A percentile compares a stretch with the other conserved stretches of the same genome.
These are phyloP conservation scores for Xylaria palmicola DNA, from an alignment of 495 filamentous ascomycete genomes.

Conservation along the genomic window DNA sequence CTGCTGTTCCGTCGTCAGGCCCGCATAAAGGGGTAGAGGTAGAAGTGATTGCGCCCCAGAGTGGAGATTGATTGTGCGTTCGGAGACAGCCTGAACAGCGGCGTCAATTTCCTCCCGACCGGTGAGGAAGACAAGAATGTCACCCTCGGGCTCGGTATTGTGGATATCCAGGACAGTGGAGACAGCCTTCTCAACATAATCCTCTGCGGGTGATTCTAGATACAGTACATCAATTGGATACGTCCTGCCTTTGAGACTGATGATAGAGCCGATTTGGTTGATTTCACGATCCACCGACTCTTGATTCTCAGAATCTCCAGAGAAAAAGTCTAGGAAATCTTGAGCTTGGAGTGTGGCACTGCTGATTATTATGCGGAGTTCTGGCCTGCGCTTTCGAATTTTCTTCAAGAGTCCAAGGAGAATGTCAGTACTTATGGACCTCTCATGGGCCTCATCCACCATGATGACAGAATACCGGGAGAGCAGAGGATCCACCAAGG, in stretches of 20 bases:
- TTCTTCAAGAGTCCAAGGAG: slow-evolving; percentile 94
- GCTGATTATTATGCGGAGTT: slow-evolving; percentile 86
- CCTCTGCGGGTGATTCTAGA: slow-evolving; percentile 73
- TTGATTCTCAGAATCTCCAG: slow-evolving; percentile 43
- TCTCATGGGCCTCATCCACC: slow-evolving; percentile 98
- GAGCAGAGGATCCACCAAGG: slow-evolving; percentile 86
- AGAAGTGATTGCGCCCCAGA: slow-evolving; percentile 67
- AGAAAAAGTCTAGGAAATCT: slow-evolving; percentile 82
- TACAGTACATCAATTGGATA: slow-evolving; percentile 91
- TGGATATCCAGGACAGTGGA: slow-evolving; percentile 94
- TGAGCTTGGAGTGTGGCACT: slow-evolving; percentile 94
- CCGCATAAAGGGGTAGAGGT: slow-evolving; percentile 84
- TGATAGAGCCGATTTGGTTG: slow-evolving; percentile 62
- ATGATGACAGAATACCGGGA: slow-evolving; percentile 96
- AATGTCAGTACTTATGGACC: slow-evolving; percentile 91
- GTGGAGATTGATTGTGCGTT: slow-evolving; percentile 74
- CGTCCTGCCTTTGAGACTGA: slow-evolving; percentile 86
- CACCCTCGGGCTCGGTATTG: slow-evolving; percentile 79
- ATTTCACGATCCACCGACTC: slow-evolving; percentile 42
- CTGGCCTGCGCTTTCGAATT: slow-evolving; percentile 76
- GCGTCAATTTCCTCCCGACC: slow-evolving; percentile 92
- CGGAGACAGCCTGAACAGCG: slow-evolving; percentile 72
- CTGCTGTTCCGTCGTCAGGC: slow-evolving; percentile 84
- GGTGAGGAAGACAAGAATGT: slow-evolving; percentile 89
- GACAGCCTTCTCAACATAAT: slow-evolving; percentile 85